Evolutionary conservation across 176 grass and related monocot genomes (phyloP), one percentile per base, ranked within the genome.

Genomic region (Bolboschoenus planiculmis): DNA sequence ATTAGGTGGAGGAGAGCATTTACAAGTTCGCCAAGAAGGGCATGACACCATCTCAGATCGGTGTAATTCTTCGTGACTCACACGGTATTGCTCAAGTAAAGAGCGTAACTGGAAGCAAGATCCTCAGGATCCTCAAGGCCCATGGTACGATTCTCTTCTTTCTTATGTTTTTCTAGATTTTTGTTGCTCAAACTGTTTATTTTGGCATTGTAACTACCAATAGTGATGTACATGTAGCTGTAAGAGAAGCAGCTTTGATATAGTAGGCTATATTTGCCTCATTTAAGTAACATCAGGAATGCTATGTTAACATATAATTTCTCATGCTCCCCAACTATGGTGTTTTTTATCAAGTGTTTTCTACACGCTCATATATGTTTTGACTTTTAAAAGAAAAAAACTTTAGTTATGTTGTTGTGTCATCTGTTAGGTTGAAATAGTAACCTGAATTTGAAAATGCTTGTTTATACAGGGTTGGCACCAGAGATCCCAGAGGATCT

Each of bases 401-500:
- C 30, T 16, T 1, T 1, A 23, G 1, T 72, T 44, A 24, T 44
- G 46, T 26, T 75, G 34, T 30, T 43, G 4, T 29, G 29, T 16
- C 1, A 11, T 30, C 43, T 75, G 16, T 75, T 3, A 3, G 50
- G 7, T 51, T 76, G 72, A 15, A 51, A 5, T 29, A 18, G 37
- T 24, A 43, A 43, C 14, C 27, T 51, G 72, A 51, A 50, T 16
- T 42, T 76, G 67, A 46, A 46, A 42, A 44, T 72, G 67, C 9
- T 2, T 43, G 31, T 30, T 7, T 29, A 50, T 76, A 83, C 42
- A 93, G 93, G 85, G 0, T 60, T 93, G 36, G 93, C 93, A 0
- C 93, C 93, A 0, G 93, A 97, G 81, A 97, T 97, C 48, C 93
- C 93, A 0, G 93, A 97, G 83, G 93, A 97, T 30, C 87, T 97